Percentiles rank a stretch among this genome's conserved stretches.
phyloP scores from a whole-genome alignment of 2,329 filamentous ascomycete species.

The Elsinoe fawcettii region DNA sequence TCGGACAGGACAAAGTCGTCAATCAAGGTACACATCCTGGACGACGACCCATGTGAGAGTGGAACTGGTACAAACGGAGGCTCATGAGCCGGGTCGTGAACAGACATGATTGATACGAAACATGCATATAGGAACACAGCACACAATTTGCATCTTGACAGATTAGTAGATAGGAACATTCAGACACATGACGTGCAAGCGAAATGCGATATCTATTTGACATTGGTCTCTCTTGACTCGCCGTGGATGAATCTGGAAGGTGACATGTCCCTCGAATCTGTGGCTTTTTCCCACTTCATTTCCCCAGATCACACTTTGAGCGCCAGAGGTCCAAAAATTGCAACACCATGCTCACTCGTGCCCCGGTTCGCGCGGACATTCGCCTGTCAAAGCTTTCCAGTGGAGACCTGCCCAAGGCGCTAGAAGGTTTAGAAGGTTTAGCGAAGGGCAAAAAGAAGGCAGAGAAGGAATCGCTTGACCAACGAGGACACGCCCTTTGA shows the following conservation, averaged over 20 bases:
- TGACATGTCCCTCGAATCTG: not conserved
- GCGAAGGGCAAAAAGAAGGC: not conserved
- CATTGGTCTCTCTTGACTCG: not conserved
- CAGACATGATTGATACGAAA: not conserved
- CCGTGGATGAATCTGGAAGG: not conserved
- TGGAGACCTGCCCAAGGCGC: not conserved
- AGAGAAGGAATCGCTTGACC: not conserved
- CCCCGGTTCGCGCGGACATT: not conserved
- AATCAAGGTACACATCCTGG: slow-evolving; percentile 52
- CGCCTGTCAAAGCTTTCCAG: not conserved
- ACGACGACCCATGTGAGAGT: slow-evolving; percentile 12
- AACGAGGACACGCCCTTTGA: not conserved
- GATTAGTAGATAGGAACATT: not conserved
- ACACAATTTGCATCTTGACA: not conserved
- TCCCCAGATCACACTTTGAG: not conserved
- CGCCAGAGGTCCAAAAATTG: not conserved
- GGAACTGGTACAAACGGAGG: not conserved
- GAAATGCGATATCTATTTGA: not conserved
- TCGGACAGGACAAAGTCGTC: slow-evolving; percentile 46
- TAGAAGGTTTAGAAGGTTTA: slow-evolving; percentile 4
- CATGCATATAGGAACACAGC: not conserved
- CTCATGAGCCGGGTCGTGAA: not conserved
- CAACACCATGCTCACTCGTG: not conserved
- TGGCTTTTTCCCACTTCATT: not conserved
- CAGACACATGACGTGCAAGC: not conserved